A percentile compares a stretch with the other conserved stretches of the same genome.
Evolutionary conservation across 306 rosid species (phyloP).

Genomic region (Pueraria montana): DNA sequence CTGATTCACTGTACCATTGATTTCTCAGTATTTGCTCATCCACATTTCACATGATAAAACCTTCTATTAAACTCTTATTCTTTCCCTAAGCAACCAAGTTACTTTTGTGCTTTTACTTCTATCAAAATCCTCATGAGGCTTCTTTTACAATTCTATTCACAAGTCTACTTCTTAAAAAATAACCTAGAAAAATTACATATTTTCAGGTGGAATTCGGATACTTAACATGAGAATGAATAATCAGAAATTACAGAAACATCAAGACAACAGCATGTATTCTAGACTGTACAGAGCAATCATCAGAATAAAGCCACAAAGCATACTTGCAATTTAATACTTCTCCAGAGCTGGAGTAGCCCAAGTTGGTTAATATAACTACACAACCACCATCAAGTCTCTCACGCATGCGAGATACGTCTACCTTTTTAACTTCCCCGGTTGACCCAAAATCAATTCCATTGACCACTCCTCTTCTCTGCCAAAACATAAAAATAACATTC

Average conservation of each 20-base stretch:
- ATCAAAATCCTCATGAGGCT: not conserved
- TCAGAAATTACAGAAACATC: not conserved
- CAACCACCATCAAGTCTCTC: constrained; percentile 98
- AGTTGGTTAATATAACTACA: constrained; percentile 90
- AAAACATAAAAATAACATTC: constrained; percentile 43
- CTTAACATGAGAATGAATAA: not conserved
- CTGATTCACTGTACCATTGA: not conserved
- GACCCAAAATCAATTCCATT: constrained; percentile 92
- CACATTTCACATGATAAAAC: constrained; percentile 13
- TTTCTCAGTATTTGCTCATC: constrained; percentile 31
- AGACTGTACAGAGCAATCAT: constrained; percentile 36
- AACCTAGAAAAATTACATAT: not conserved
- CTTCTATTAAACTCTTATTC: not conserved
- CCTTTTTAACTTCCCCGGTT: constrained; percentile 98
- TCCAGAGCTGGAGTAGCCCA: constrained; percentile 98
- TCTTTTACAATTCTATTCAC: constrained; percentile 23
- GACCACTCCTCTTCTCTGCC: constrained; percentile 93
- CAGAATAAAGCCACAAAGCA: constrained; percentile 53
- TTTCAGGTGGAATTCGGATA: not conserved
- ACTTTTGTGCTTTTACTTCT: constrained; percentile 12
- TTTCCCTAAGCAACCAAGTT: constrained; percentile 22
- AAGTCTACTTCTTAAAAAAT: constrained; percentile 14
- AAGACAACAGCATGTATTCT: not conserved
- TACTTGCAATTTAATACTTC: constrained; percentile 99
- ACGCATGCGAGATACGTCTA: constrained; percentile 84